These are phyloP conservation scores for Juncus effusus DNA, from an alignment of 176 grass and related monocot species.

Conservation along the genomic window DNA sequence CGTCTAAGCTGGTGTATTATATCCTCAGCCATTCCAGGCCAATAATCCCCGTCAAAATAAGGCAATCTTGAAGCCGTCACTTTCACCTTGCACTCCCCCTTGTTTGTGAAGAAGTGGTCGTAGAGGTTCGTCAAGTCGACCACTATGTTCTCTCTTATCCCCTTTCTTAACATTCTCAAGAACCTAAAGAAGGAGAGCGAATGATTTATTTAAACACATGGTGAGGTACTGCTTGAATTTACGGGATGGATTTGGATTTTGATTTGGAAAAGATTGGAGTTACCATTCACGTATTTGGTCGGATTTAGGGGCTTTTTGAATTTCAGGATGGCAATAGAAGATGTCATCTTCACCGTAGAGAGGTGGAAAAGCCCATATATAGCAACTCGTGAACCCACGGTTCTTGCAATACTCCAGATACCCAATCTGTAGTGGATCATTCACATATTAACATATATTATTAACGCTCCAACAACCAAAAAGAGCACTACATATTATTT, in stretches of 20 bases:
- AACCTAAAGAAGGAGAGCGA: conserved; percentile 43
- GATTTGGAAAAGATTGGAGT: too few species aligned
- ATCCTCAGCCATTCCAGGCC: conserved; percentile 98
- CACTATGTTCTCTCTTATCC: conserved; percentile 83
- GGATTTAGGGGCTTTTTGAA: conserved; percentile 99
- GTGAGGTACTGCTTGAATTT: too few species aligned
- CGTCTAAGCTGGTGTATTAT: conserved; percentile 92
- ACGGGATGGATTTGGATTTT: too few species aligned
- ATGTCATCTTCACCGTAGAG: conserved; percentile 99
- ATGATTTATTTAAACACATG: too few species aligned
- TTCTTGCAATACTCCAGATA: conserved; percentile 99
- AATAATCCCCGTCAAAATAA: conserved; percentile 98
- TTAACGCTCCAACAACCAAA: too few species aligned
- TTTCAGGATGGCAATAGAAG: conserved; percentile 99
- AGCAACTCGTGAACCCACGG: conserved; percentile 99
- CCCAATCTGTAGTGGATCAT: conserved; percentile 54
- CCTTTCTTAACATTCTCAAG: conserved; percentile 94
- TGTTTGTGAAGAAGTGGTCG: conserved; percentile 80
- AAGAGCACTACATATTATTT: conserved; percentile 7
- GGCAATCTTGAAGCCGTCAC: conserved; percentile 92
- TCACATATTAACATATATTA: not conserved
- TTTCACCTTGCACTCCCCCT: conserved; percentile 89
- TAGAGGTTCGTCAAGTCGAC: conserved; percentile 90
- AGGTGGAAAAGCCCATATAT: conserved; percentile 99
- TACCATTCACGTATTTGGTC: conserved; percentile 96